Percentiles rank a stretch among this genome's conserved stretches.
phyloP scores from a whole-genome alignment of 2,329 filamentous ascomycete genomes.

The Fusarium veterinarium region DNA sequence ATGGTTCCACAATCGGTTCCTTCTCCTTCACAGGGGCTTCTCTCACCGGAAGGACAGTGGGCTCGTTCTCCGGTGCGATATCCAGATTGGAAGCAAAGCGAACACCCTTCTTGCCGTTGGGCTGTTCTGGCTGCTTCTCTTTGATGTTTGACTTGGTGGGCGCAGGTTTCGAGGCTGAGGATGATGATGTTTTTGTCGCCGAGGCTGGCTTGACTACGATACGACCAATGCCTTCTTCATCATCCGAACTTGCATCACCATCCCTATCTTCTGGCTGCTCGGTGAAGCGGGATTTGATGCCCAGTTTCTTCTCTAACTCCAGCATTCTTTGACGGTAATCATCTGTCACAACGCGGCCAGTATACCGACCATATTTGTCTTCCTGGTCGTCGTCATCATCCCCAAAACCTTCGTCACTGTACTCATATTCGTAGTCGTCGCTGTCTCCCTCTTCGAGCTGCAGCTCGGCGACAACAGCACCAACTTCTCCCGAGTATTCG shows the following conservation, averaged over 20 bases:
- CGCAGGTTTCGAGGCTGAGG: conserved; percentile 37
- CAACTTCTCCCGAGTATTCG: conserved; percentile 89
- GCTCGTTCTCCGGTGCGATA: conserved; percentile 63
- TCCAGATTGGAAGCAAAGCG: conserved; percentile 83
- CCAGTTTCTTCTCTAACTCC: conserved; percentile 81
- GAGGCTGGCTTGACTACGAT: conserved; percentile 58
- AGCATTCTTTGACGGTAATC: conserved; percentile 86
- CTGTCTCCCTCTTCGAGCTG: conserved; percentile 78
- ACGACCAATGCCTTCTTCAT: conserved; percentile 67
- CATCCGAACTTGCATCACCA: conserved; percentile 47
- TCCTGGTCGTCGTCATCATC: conserved; percentile 64
- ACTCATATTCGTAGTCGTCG: conserved; percentile 67
- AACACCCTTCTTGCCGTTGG: conserved; percentile 73
- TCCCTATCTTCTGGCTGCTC: conserved; percentile 59
- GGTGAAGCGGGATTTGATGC: conserved; percentile 65
- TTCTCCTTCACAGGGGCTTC: conserved; percentile 34
- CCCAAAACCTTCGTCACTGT: conserved; percentile 64
- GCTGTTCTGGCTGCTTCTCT: conserved; percentile 40
- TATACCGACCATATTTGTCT: conserved; percentile 78
- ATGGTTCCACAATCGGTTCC: conserved; percentile 56
- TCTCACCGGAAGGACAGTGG: conserved; percentile 25
- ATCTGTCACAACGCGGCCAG: conserved; percentile 72
- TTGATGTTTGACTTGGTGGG: conserved; percentile 51
- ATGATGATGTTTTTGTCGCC: conserved; percentile 4
- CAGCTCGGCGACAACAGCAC: conserved; percentile 91